Evolutionary conservation across 345 rosid species (phyloP), one percentile per base, ranked within the genome.

Genomic region (Euphorbia pulcherrima): DNA sequence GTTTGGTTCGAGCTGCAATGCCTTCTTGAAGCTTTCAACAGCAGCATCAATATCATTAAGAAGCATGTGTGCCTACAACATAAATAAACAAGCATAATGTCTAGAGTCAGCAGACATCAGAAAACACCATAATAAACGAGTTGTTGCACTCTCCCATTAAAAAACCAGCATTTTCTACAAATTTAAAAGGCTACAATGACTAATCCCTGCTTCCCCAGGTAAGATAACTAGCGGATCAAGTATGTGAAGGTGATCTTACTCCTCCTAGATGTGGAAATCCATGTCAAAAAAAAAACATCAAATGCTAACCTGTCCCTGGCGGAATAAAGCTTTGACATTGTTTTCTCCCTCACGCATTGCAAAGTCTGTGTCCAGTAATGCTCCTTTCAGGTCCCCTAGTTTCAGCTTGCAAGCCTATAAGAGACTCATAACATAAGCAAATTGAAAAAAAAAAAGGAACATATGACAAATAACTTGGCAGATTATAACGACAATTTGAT

Each of bases 11-110:
- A 93, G 77, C 24, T 75, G 83, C 75, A 88, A 78, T 54, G 98
- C 98, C 84, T 88, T 90, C 73, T 78, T 79, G 69, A 93, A 87
- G 84, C 97, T 93, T 77, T 90, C 98, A 52, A 79, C 96, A n/a
- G 98, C 96, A 74, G 91, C 87, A 78, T 93, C 97, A 10, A 93
- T 72, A 14, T 91, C 96, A 63, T 89, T 88, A 29, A 91, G 96
- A 50, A 92, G 96, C 90, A 84, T 84, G 78, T 91, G 76, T n/a
- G 95, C 99, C 99, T 94, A 79, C 72, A 18, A 70, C 28, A 17
- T 48, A 33, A 37, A 55, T 4, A 41, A 39, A 44, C 57, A 39
- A 21, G 23, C 0, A 71, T n/a, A n/a, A n/a, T n/a, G n/a, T n/a
- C n/a, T n/a, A n/a, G n/a, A n/a, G n/a, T n/a, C n/a, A n/a, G n/a